phyloP scores from a whole-genome alignment of 352 stramenopile species.

The Phytophthora parvispora region DNA sequence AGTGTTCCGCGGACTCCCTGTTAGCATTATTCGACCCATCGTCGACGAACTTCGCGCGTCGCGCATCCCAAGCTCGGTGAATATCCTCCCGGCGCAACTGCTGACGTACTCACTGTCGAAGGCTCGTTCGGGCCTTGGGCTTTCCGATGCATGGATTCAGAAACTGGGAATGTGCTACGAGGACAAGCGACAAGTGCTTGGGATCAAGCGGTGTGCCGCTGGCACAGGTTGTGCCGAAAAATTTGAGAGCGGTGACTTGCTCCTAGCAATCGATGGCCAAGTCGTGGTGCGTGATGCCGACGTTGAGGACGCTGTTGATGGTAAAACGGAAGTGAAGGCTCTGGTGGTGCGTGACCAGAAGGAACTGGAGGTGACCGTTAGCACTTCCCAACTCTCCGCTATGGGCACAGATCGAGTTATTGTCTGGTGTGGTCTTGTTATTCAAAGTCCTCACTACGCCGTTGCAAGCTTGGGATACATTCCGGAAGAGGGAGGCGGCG shows the following conservation, averaged over 20 bases:
- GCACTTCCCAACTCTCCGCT: slow-evolving; percentile 70
- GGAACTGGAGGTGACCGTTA: slow-evolving; percentile 69
- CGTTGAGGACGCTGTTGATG: slow-evolving; percentile 69
- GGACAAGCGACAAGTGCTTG: slow-evolving; percentile 91
- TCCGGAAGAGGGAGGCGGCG: slow-evolving; percentile 82
- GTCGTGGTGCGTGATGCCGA: slow-evolving; percentile 84
- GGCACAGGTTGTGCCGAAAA: slow-evolving; percentile 72
- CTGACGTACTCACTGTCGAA: slow-evolving; percentile 91
- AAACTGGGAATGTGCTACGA: slow-evolving; percentile 82
- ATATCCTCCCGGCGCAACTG: slow-evolving; percentile 78
- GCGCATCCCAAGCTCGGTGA: slow-evolving; percentile 60
- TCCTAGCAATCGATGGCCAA: slow-evolving; percentile 85
- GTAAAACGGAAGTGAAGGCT: slow-evolving; percentile 64
- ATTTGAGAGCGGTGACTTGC: slow-evolving; percentile 84
- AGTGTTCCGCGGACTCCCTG: slow-evolving; percentile 82
- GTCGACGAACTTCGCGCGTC: slow-evolving; percentile 59
- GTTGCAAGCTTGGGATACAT: slow-evolving; percentile 89
- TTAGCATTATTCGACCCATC: slow-evolving; percentile 77
- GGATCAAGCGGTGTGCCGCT: slow-evolving; percentile 83
- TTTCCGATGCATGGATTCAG: slow-evolving; percentile 89
- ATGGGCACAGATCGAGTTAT: slow-evolving; percentile 92
- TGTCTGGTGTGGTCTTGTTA: slow-evolving; percentile 92
- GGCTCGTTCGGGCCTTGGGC: slow-evolving; percentile 81
- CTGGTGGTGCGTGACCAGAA: slow-evolving; percentile 84
- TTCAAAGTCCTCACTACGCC: slow-evolving; percentile 92